phyloP scores from a whole-genome alignment of 495 filamentous ascomycete genomes.

The Talaromyces liani region DNA sequence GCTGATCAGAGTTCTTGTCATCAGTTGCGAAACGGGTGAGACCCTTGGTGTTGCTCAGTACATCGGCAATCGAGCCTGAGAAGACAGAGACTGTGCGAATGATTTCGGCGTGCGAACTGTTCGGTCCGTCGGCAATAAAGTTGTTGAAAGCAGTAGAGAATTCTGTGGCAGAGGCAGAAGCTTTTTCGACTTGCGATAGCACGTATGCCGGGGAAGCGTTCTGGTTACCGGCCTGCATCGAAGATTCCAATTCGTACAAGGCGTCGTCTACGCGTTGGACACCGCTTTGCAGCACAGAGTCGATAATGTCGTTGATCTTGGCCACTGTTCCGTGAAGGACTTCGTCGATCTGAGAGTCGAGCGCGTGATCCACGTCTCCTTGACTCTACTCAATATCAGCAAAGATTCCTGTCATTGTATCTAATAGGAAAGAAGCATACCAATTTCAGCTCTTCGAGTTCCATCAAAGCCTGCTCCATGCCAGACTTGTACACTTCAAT shows the following conservation, averaged over 20 bases:
- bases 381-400: conserved; percentile 34
- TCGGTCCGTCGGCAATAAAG: conserved; percentile 93
- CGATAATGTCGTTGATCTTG: conserved; percentile 96
- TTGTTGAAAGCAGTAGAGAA: conserved; percentile 97
- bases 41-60: conserved; percentile 93
- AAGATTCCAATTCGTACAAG: conserved; percentile 91
- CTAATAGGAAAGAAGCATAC: conserved; percentile 21
- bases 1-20: conserved; percentile 82
- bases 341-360: conserved; percentile 87
- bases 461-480: conserved; percentile 89
- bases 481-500: conserved; percentile 94
- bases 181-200: conserved; percentile 93
- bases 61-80: conserved; percentile 83
- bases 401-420: not conserved
- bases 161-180: conserved; percentile 86
- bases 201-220: conserved; percentile 95
- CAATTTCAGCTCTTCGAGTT: conserved; percentile 75
- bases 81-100: conserved; percentile 91
- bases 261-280: conserved; percentile 95
- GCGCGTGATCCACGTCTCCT: conserved; percentile 68
- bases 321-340: conserved; percentile 75
- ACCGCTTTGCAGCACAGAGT: conserved; percentile 89
- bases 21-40: conserved; percentile 89
- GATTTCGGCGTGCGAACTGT: conserved; percentile 81
- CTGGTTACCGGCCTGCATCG: conserved; percentile 97